Evolutionary conservation across 495 filamentous ascomycete species (phyloP), one percentile per base, ranked within the genome.

Genomic region (Lophiostoma macrostomum): DNA sequence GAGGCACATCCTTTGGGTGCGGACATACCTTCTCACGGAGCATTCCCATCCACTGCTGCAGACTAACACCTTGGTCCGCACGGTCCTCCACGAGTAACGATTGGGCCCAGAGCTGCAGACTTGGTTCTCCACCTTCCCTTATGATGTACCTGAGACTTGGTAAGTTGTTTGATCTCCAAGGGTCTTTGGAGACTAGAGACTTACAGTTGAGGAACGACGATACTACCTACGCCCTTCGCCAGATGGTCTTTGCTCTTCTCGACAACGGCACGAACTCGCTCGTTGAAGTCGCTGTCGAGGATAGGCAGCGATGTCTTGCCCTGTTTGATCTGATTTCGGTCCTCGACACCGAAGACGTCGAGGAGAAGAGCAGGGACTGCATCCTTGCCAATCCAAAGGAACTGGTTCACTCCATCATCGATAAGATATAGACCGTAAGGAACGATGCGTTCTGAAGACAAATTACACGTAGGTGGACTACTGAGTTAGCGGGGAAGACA

Each of bases 401-500:
- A 98, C 66, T 98, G 94, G 13, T 88, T 95, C 67, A 96, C 91
- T 13, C 90, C 90, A 64, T 98, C 93, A 64, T 97, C 94, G 63
- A 98, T 94, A 46, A 98, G 80, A 68, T 98, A 97, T 1, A 97
- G 79, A n/a, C 93, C 93, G 65, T 90, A 96, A 0, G 88, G 80
- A n/a, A 90, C 87, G 36, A 98, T 75, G 25, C 85, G 80, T 61
- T 88, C 87, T 0, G 90, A 93, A 13, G 90, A 90, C 56, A 97
- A 77, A 68, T 96, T 97, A 64, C 87, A 69, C 1, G 87, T 76
- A 5, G 86, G 90, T 10, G 93, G 93, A n/a, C n/a, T n/a, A n/a
- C n/a, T n/a, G n/a, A n/a, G n/a, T n/a, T n/a, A n/a, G n/a, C n/a
- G n/a, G n/a, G n/a, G n/a, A n/a, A n/a, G n/a, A n/a, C n/a, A n/a